Evolutionary conservation across 1,284 basidiomycete species (phyloP).

Genomic region (Nidula niveotomentosa): DNA sequence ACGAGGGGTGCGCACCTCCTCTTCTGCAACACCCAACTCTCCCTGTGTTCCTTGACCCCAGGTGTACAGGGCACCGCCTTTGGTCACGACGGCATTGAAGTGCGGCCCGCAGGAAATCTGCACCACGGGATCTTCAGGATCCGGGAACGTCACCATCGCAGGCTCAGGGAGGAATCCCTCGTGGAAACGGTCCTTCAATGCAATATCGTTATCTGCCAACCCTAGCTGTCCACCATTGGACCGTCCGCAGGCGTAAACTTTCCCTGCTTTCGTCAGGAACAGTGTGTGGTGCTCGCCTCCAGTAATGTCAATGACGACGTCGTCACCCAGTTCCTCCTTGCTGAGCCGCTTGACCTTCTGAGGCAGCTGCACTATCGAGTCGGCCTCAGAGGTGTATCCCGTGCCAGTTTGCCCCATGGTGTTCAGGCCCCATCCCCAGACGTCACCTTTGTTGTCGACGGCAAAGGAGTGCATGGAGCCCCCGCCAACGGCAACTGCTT

Average conservation of each 20-base stretch:
- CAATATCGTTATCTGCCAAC: constrained; percentile 57
- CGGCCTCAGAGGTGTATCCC: constrained; percentile 40
- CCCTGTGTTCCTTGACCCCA: constrained; percentile 85
- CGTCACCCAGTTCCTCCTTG: constrained; percentile 66
- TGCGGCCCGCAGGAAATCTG: constrained; percentile 78
- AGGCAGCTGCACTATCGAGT: constrained; percentile 67
- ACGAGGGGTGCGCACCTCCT: constrained; percentile 55
- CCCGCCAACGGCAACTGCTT: constrained; percentile 77
- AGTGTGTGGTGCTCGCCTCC: constrained; percentile 88
- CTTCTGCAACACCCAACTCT: constrained; percentile 65
- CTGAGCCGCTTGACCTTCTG: constrained; percentile 66
- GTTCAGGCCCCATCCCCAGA: constrained; percentile 94
- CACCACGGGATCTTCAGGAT: constrained; percentile 68
- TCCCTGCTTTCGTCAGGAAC: constrained; percentile 82
- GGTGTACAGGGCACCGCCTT: constrained; percentile 76
- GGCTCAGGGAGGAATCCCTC: constrained; percentile 64
- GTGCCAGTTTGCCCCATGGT: constrained; percentile 52
- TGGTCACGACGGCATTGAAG: constrained; percentile 82
- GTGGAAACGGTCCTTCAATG: constrained; percentile 49
- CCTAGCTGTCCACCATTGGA: constrained; percentile 82
- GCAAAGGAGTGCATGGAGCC: constrained; percentile 91
- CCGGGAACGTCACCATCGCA: constrained; percentile 68
- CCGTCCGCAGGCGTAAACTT: constrained; percentile 83
- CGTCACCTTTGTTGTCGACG: constrained; percentile 77
- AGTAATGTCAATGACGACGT: constrained; percentile 67